These are phyloP conservation scores for Hermanozyma aechmeae DNA, from an alignment of 805 yeast genomes.

Conservation along the genomic window DNA sequence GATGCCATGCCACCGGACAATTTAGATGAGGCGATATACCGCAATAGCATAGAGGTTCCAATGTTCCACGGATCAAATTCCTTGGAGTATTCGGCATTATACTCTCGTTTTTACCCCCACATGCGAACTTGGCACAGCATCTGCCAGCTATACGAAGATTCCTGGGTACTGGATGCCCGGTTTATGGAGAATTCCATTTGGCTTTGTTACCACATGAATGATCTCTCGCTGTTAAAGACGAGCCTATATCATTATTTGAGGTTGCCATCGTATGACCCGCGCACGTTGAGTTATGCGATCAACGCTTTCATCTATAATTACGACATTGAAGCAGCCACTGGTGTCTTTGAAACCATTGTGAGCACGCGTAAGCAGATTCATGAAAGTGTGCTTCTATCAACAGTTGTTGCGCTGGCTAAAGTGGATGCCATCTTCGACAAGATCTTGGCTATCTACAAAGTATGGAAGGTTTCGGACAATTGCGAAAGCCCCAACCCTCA, in stretches of 20 bases:
- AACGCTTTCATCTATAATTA: slow-evolving; percentile 21
- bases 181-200: slow-evolving; percentile 20
- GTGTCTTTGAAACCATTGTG: slow-evolving; percentile 15
- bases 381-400: slow-evolving; percentile 16
- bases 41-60: slow-evolving; percentile 7
- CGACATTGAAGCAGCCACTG: slow-evolving; percentile 23
- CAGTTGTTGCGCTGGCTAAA: slow-evolving; percentile 14
- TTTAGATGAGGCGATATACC: slow-evolving; percentile 4
- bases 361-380: slow-evolving; percentile 14
- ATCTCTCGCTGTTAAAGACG: slow-evolving; percentile 14
- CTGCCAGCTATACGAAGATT: slow-evolving; percentile 11
- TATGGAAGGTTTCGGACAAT: slow-evolving; percentile 18
- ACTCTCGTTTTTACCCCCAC: slow-evolving; percentile 6
- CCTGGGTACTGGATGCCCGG: slow-evolving; percentile 4
- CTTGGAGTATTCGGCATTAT: slow-evolving; percentile 4
- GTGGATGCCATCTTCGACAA: slow-evolving; percentile 25
- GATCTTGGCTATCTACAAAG: slow-evolving; percentile 10
- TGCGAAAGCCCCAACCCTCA: slow-evolving; percentile 16
- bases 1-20: slow-evolving; percentile 6
- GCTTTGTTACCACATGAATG: slow-evolving; percentile 28
- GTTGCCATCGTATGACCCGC: slow-evolving; percentile 12
- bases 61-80: slow-evolving; percentile 3
- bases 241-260: slow-evolving; percentile 14
- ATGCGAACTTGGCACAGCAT: slow-evolving; percentile 15
- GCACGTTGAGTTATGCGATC: slow-evolving; percentile 19